Conservation (phyloP, 2,329 filamentous ascomycete genomes). For the Trichoderma atroviride region DNA sequence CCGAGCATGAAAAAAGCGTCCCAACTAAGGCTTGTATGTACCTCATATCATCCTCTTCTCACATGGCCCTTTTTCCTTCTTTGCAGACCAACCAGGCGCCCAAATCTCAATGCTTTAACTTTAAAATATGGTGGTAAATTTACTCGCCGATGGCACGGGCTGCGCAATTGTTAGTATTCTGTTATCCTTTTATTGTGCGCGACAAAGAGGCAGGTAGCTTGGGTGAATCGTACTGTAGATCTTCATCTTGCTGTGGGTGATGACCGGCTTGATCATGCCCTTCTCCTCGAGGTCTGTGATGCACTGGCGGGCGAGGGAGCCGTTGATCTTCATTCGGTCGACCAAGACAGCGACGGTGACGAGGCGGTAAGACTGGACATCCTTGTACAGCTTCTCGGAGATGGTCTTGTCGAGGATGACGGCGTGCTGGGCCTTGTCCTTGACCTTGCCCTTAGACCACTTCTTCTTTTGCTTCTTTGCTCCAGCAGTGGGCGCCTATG, state of each 20-base stretch:
- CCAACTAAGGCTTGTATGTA: slow-evolving; percentile 41
- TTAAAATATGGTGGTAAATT: slow-evolving; percentile 39
- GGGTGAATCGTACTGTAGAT: slow-evolving; percentile 77
- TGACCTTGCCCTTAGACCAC: slow-evolving; percentile 71
- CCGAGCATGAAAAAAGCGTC: slow-evolving; percentile 46
- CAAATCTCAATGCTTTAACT: slow-evolving; percentile 42
- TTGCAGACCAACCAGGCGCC: slow-evolving; percentile 44
- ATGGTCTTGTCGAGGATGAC: slow-evolving; percentile 98
- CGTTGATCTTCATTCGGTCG: slow-evolving; percentile 99
- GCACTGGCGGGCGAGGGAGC: slow-evolving; percentile 88
- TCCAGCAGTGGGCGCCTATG: slow-evolving; percentile 50
- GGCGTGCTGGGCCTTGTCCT: slow-evolving; percentile 99
- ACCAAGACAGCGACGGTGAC: slow-evolving; percentile 98
- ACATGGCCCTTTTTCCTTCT: slow-evolving; percentile 41
- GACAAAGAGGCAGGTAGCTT: neutral
- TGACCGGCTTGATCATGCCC: slow-evolving; percentile 97
- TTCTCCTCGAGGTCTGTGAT: slow-evolving; percentile 94
- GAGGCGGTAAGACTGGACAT: slow-evolving; percentile 99
- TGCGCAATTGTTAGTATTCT: slow-evolving; percentile 42
- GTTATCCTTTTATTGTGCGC: neutral
- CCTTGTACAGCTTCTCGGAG: slow-evolving; percentile 98
- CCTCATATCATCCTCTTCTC: slow-evolving; percentile 42
- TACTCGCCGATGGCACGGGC: slow-evolving; percentile 63
- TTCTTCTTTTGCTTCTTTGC: slow-evolving; percentile 58
- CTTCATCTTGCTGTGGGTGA: slow-evolving; percentile 94